Conservation (phyloP, 257 asterid species). For the Capsicum baccatum region DNA sequence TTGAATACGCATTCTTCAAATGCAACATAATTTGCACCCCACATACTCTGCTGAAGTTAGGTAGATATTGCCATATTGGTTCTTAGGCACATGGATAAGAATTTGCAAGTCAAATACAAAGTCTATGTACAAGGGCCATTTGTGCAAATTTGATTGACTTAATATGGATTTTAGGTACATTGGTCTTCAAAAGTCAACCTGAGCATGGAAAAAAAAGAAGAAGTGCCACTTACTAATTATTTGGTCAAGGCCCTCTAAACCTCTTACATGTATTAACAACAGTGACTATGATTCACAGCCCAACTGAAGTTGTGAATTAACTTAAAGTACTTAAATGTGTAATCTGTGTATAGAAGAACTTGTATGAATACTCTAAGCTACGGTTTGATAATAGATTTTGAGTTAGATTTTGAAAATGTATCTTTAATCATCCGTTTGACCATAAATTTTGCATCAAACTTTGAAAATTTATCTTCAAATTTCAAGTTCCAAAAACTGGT, state of each 20-base stretch:
- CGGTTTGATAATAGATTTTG: no score
- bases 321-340: background rate
- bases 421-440: no score
- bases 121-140: background rate
- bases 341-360: background rate
- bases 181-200: conserved; percentile 4
- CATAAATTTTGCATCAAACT: no score
- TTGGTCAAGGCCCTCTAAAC: background rate
- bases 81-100: conserved; percentile 15
- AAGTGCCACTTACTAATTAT: background rate
- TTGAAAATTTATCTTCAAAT: no score
- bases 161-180: background rate
- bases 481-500: no score
- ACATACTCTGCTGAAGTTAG: background rate
- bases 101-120: conserved; percentile 5
- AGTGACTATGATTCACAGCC: background rate
- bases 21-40: background rate
- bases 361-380: background rate
- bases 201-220: background rate
- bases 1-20: background rate
- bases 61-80: background rate
- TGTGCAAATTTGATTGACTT: conserved; percentile 10
- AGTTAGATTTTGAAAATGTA: no score
- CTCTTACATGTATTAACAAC: background rate
- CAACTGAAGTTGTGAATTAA: no score